phyloP scores from a whole-genome alignment of 345 rosid species.

The Citrus inodora region DNA sequence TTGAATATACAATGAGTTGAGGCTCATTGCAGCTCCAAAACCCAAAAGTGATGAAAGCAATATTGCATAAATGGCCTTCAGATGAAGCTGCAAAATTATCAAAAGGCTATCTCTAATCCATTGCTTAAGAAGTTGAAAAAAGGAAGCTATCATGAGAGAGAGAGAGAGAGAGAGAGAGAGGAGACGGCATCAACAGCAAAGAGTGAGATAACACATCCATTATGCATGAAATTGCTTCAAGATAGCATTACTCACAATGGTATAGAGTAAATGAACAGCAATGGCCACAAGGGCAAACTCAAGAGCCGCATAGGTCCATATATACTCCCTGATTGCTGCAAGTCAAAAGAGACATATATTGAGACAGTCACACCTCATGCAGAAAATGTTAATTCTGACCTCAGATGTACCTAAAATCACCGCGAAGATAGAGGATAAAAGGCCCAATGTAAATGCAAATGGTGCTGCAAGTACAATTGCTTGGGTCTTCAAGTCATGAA shows the following conservation, averaged over 20 bases:
- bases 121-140: neutral
- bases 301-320: conserved; percentile 91
- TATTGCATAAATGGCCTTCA: conserved; percentile 59
- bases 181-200: neutral
- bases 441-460: conserved; percentile 68
- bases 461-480: conserved; percentile 82
- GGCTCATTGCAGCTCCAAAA: conserved; percentile 73
- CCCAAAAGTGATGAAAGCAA: conserved; percentile 64
- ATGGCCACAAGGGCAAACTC: conserved; percentile 82
- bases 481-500: conserved; percentile 55
- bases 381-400: neutral
- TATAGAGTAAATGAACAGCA: conserved; percentile 52
- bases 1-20: conserved; percentile 62
- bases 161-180: neutral
- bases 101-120: neutral
- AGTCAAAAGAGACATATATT: neutral
- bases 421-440: conserved; percentile 71
- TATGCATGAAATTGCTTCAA: neutral
- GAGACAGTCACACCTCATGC: neutral
- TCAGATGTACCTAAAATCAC: conserved; percentile 62
- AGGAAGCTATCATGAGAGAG: neutral
- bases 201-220: neutral
- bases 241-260: conserved; percentile 44
- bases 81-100: conserved; percentile 52
- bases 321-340: conserved; percentile 78